Evolutionary conservation across 768 basidiomycete species (phyloP).

Genomic region (Lanmaoa pseudosensibilis): DNA sequence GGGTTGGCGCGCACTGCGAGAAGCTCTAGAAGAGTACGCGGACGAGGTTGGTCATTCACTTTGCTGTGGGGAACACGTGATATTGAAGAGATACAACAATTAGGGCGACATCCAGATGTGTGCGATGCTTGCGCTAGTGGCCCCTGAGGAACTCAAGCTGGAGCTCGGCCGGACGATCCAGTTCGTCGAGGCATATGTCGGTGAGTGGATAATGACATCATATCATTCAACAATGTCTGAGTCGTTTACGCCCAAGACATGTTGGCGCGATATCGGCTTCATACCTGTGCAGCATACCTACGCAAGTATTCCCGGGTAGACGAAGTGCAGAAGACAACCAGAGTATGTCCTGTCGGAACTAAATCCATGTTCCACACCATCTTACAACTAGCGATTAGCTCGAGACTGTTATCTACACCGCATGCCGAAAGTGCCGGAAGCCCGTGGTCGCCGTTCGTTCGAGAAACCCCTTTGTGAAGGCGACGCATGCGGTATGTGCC

Average conservation of each 20-base stretch:
- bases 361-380: neutral
- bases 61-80: neutral
- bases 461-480: constrained; percentile 29
- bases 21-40: constrained; percentile 59
- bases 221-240: neutral
- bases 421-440: constrained; percentile 70
- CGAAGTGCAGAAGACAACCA: constrained; percentile 51
- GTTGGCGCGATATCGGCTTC: constrained; percentile 58
- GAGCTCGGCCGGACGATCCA: constrained; percentile 41
- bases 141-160: constrained; percentile 56
- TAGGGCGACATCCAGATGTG: constrained; percentile 84
- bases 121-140: constrained; percentile 66
- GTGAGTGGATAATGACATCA: constrained; percentile 40
- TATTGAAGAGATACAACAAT: constrained; percentile 1
- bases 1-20: constrained; percentile 56
- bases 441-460: constrained; percentile 46
- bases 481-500: constrained; percentile 56
- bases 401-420: constrained; percentile 68
- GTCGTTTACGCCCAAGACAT: constrained; percentile 45
- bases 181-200: constrained; percentile 73
- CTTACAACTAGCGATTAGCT: constrained; percentile 41
- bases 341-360: constrained; percentile 39
- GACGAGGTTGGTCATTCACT: constrained; percentile 48
- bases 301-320: constrained; percentile 60
- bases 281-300: constrained; percentile 70